These are phyloP conservation scores for Hypocrella siamensis DNA, from an alignment of 2,329 filamentous ascomycete genomes.

Conservation along the genomic window DNA sequence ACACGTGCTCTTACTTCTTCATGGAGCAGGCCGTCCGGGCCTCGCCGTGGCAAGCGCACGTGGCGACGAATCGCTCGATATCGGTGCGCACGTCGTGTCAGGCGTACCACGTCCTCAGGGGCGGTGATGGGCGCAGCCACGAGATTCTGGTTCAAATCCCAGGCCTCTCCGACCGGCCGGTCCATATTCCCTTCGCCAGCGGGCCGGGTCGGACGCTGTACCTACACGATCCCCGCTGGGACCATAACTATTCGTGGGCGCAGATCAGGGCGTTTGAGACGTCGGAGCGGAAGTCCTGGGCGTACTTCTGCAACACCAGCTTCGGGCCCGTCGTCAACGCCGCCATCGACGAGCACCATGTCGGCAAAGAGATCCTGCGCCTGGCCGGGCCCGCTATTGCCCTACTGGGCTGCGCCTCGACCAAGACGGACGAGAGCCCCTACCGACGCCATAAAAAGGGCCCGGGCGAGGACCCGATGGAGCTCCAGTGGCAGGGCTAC, in stretches of 20 bases:
- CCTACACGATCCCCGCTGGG: constrained; percentile 12
- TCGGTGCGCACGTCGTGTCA: constrained; percentile 12
- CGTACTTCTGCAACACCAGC: constrained; percentile 22
- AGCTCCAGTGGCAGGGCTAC: not conserved
- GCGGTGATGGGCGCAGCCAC: constrained; percentile 13
- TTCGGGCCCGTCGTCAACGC: constrained; percentile 17
- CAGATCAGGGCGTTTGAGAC: constrained; percentile 21
- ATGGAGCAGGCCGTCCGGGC: too few species aligned
- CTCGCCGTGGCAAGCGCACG: not conserved
- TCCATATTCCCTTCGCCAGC: constrained; percentile 8
- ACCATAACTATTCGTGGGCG: constrained; percentile 10
- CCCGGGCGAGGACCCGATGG: not conserved
- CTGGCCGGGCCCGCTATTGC: constrained; percentile 21
- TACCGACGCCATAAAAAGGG: constrained; percentile 17
- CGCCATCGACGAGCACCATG: constrained; percentile 15
- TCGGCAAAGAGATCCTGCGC: constrained; percentile 14
- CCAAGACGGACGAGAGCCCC: constrained; percentile 8
- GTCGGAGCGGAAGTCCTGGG: constrained; percentile 18
- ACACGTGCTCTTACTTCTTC: not conserved
- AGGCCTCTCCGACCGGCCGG: constrained; percentile 7
- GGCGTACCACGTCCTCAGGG: constrained; percentile 12
- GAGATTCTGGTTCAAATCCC: constrained; percentile 12
- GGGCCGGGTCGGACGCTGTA: constrained; percentile 19
- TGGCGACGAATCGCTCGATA: constrained; percentile 17
- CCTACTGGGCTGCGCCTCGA: constrained; percentile 19